phyloP scores from a whole-genome alignment of 495 filamentous ascomycete genomes.

The Physcia stellaris region DNA sequence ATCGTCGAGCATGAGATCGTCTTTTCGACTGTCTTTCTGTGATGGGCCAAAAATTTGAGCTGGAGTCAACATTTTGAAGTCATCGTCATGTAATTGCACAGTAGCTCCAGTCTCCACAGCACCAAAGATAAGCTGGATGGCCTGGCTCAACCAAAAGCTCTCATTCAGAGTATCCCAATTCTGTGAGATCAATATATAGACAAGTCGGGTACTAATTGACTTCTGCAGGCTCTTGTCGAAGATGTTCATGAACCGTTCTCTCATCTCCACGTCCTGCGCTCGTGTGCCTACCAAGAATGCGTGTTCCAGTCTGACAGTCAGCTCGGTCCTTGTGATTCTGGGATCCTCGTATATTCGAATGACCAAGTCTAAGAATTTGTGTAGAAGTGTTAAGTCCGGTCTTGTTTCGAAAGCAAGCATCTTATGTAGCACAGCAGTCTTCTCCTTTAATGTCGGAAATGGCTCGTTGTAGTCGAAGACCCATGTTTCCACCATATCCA shows the following conservation, averaged over 20 bases:
- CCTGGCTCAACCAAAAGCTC: slow-evolving; percentile 93
- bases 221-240: slow-evolving; percentile 85
- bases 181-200: slow-evolving; percentile 81
- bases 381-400: slow-evolving; percentile 65
- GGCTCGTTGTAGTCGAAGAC: slow-evolving; percentile 86
- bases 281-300: slow-evolving; percentile 93
- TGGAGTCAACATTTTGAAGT: slow-evolving; percentile 62
- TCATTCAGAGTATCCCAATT: slow-evolving; percentile 94
- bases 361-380: slow-evolving; percentile 86
- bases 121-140: slow-evolving; percentile 78
- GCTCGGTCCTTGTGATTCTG: slow-evolving; percentile 84
- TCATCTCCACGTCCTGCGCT: slow-evolving; percentile 92
- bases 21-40: slow-evolving; percentile 56
- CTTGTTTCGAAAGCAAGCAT: slow-evolving; percentile 92
- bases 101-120: slow-evolving; percentile 72
- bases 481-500: slow-evolving; percentile 91
- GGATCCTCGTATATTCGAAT: slow-evolving; percentile 96
- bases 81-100: slow-evolving; percentile 63
- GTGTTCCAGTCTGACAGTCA: slow-evolving; percentile 92
- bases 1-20: slow-evolving; percentile 62
- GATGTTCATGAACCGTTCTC: slow-evolving; percentile 87
- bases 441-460: slow-evolving; percentile 94
- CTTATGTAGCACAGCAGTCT: slow-evolving; percentile 90
- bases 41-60: slow-evolving; percentile 51
- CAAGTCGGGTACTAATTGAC: slow-evolving; percentile 69